A percentile compares a stretch with the other conserved stretches of the same genome.
Evolutionary conservation across 345 rosid genomes (phyloP).

Genomic region (Moricandia moricandioides): DNA sequence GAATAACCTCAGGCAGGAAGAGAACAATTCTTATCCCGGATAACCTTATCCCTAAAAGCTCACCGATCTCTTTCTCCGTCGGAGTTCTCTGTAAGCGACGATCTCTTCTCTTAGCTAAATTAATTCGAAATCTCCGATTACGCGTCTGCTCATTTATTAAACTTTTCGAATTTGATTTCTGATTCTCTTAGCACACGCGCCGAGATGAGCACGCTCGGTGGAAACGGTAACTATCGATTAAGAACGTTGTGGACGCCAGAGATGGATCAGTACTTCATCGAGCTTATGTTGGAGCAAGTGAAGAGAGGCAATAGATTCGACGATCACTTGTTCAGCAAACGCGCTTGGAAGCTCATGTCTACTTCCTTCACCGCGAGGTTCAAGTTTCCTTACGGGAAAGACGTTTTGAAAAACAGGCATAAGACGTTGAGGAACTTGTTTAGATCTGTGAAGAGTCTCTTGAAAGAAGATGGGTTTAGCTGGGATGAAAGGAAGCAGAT

Average conservation of each 20-base stretch:
- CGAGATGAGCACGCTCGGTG: conserved; percentile 6
- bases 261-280: conserved; percentile 79
- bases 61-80: conserved; percentile 28
- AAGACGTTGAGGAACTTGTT: conserved; percentile 64
- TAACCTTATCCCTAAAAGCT: conserved; percentile 43
- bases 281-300: conserved; percentile 68
- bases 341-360: conserved; percentile 87
- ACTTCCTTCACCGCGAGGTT: conserved; percentile 59
- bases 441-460: conserved; percentile 56
- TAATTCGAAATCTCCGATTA: too few relatives aligned
- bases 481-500: conserved; percentile 70
- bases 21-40: conserved; percentile 32
- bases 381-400: conserved; percentile 59
- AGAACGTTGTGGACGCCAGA: conserved; percentile 90
- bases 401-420: conserved; percentile 68
- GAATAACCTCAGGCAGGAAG: conserved; percentile 22
- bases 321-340: conserved; percentile 69
- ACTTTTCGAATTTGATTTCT: background rate
- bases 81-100: conserved; percentile 17
- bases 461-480: conserved; percentile 54
- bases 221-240: conserved; percentile 41
- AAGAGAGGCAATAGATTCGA: conserved; percentile 67
- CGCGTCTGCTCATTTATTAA: too few relatives aligned
- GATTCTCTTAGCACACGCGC: background rate
- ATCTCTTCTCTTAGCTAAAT: background rate